Conservation (phyloP, 1,139 yeast genomes). For the Taiozyma sp. region DNA sequence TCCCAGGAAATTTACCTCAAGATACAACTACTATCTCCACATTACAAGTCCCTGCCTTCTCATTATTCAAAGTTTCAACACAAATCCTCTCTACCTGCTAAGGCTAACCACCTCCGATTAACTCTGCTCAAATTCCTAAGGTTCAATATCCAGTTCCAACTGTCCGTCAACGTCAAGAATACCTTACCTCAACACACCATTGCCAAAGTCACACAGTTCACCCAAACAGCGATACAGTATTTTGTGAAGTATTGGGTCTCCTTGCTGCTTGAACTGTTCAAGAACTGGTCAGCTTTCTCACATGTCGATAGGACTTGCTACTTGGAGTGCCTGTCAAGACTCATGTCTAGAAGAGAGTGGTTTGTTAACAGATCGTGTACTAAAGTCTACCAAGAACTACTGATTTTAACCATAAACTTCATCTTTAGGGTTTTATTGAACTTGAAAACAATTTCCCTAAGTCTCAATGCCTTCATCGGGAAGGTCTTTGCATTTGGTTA, state of each 20-base stretch:
- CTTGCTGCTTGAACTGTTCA: conserved; percentile 10
- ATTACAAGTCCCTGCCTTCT: conserved; percentile 13
- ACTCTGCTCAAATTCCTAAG: conserved; percentile 64
- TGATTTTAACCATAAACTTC: conserved; percentile 51
- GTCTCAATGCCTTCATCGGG: conserved; percentile 72
- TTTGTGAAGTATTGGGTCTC: conserved; percentile 16
- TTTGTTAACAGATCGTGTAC: conserved; percentile 21
- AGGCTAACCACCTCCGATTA: conserved; percentile 63
- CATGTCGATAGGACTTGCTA: conserved; percentile 62
- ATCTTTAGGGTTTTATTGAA: conserved; percentile 39
- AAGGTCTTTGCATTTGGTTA: conserved; percentile 69
- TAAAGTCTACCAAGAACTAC: conserved; percentile 27
- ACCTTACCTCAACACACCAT: conserved; percentile 1
- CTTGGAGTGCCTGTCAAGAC: conserved; percentile 65
- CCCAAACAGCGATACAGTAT: conserved; percentile 29
- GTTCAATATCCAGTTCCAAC: conserved; percentile 23
- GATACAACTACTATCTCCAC: conserved; percentile 8
- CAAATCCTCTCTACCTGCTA: conserved; percentile 43
- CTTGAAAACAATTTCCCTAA: conserved; percentile 49
- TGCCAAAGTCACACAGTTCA: conserved; percentile 23
- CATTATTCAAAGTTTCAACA: conserved; percentile 39
- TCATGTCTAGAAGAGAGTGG: conserved; percentile 67
- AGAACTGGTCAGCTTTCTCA: conserved; percentile 30
- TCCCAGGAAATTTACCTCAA: conserved; percentile 5
- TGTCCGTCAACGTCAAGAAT: conserved; percentile 16